Base-by-base conservation (phyloP, 2,329 filamentous ascomycete species). In the Epichloe aotearoae region DNA sequence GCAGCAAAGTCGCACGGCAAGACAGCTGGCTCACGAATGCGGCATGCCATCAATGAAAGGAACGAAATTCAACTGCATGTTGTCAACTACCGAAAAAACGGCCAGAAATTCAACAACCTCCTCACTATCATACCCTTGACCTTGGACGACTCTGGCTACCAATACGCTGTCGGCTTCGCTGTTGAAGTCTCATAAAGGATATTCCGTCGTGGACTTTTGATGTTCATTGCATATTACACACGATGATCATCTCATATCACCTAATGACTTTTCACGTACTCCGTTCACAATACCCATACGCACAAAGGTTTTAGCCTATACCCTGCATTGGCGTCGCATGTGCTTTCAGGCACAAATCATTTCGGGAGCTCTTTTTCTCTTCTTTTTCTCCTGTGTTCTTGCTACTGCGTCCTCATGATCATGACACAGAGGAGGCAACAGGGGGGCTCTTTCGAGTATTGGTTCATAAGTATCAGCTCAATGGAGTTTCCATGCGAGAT, bases 71-170 rank as follows among this genome's bases (percentile, higher is more conserved):
- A 76, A 50, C 56, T 76, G 4, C 61, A 69, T 37, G 63, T 95
- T 14, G 82, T 84, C 62, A 95, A 95, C 62, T 95, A 90, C 64
- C 80, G 84, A 55, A 86, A 88, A 67, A 82, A 86, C 47, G 88
- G 89, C 0, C 77, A 87, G 58, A 75, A 75, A 0, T 95, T 95
- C 61, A 83, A 83, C 72, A 95, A 95, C 58, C 63, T 90, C 12
- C 72, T 95, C 49, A 88, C 84, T n/a, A 88, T 94, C 73, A 86
- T 95, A 49, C 88, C 88, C 0, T 80, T 95, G 36, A 70, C 72
- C 2, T 84, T 82, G 75, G 79, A 86, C 40, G 74, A 76, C 1
- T 71, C 76, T 14, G 75, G 79, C 11, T 78, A 80, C 54, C 82
- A 81, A 54, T 90, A 86, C 61, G 88, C 83, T 47, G 83, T 95